These are phyloP conservation scores for Penicillium brasilianum DNA, from an alignment of 2,329 filamentous ascomycete species.

Conservation along the genomic window DNA sequence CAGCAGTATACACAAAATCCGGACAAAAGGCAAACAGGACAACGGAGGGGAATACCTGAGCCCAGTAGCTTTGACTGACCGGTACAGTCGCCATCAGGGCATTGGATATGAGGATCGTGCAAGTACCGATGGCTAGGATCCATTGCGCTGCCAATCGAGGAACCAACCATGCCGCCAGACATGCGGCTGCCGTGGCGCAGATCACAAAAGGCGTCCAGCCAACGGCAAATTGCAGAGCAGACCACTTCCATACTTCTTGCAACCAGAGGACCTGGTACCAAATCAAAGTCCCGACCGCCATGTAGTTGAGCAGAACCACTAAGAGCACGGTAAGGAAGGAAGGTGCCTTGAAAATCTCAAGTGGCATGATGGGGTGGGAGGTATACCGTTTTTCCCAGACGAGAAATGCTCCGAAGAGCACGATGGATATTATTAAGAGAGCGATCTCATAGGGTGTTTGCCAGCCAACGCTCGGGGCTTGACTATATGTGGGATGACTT, in stretches of 20 bases:
- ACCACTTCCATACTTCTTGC: constrained; percentile 50
- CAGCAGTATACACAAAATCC: constrained; percentile 58
- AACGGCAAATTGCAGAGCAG: constrained; percentile 47
- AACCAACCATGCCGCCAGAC: constrained; percentile 53
- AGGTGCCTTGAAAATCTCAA: constrained; percentile 53
- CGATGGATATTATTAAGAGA: constrained; percentile 45
- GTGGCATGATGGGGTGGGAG: constrained; percentile 52
- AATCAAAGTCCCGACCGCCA: constrained; percentile 54
- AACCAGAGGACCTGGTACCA: constrained; percentile 58
- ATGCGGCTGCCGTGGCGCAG: constrained; percentile 45
- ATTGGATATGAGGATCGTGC: constrained; percentile 37
- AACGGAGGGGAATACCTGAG: constrained; percentile 47
- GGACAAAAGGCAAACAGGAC: constrained; percentile 49
- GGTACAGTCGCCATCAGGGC: constrained; percentile 54
- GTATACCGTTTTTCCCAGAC: constrained; percentile 51
- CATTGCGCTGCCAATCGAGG: constrained; percentile 54
- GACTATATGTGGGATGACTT: constrained; percentile 24
- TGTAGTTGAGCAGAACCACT: constrained; percentile 54
- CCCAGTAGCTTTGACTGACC: constrained; percentile 53
- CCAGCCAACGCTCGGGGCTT: constrained; percentile 56
- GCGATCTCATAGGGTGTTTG: constrained; percentile 49
- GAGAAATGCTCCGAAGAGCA: constrained; percentile 41
- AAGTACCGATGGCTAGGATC: constrained; percentile 54
- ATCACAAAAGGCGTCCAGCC: constrained; percentile 52
- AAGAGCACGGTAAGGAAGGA: constrained; percentile 51